Conservation (phyloP, 345 rosid species). For the Microcos paniculata region DNA sequence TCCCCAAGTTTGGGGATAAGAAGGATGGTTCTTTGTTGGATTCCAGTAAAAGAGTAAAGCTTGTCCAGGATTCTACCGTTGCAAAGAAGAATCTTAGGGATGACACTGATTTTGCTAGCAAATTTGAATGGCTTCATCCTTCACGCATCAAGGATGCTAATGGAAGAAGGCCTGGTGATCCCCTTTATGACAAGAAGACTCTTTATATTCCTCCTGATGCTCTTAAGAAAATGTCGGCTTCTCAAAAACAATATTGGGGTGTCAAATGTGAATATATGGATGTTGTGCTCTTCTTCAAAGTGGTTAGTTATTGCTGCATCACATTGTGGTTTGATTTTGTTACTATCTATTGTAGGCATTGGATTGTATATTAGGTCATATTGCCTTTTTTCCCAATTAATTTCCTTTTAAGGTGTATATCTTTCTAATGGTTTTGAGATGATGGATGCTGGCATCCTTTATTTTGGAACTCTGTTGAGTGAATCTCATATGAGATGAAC, state of each 20-base stretch:
- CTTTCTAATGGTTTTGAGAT: no score
- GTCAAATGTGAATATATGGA: constrained; percentile 89
- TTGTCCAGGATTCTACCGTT: constrained; percentile 40
- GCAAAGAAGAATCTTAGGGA: constrained; percentile 33
- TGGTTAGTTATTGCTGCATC: constrained; percentile 57
- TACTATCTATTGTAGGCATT: not conserved
- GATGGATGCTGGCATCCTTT: no score
- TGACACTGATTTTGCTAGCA: constrained; percentile 48
- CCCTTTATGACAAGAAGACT: constrained; percentile 76
- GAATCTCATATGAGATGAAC: not conserved
- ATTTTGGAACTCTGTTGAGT: no score
- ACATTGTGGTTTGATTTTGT: not conserved
- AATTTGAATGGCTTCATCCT: constrained; percentile 93
- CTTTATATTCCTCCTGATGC: constrained; percentile 74
- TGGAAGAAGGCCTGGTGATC: constrained; percentile 75
- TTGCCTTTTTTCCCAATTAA: not conserved
- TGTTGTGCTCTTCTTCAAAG: constrained; percentile 90
- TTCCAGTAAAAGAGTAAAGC: constrained; percentile 54
- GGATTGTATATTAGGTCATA: not conserved
- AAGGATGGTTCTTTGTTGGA: constrained; percentile 33
- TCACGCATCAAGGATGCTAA: constrained; percentile 67
- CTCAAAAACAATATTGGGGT: constrained; percentile 92
- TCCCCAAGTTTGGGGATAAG: constrained; percentile 29
- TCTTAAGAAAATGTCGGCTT: constrained; percentile 80
- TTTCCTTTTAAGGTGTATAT: not conserved